Evolutionary conservation across 2,329 filamentous ascomycete species (phyloP), one percentile per base, ranked within the genome.

Genomic region (Thelonectria discophora): DNA sequence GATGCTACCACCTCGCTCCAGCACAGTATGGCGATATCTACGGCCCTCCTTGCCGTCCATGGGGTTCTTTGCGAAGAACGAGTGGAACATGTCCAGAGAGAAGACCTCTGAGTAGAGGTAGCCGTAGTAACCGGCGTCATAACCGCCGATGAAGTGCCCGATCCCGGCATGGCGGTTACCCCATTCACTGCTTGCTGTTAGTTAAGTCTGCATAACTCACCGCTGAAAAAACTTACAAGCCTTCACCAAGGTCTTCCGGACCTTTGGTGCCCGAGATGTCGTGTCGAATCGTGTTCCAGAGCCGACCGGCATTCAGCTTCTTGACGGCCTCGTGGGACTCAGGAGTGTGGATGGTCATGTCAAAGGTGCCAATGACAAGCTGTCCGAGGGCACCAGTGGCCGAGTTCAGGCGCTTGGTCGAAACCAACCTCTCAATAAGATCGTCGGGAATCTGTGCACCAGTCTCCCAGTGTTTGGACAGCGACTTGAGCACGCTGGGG

Each of bases 41-140:
- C 91, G 83, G 1, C 92, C 92, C 74, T 93, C 87, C 66, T 84
- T 85, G 32, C 82, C 83, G 74, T 93, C 86, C 91, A 94, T 93
- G 0, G 92, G 92, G 74, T 94, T 83, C 68, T 86, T 82, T 80
- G 90, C 89, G 80, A 95, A 95, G 48, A 91, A 88, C 0, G 85
- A 85, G 78, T 92, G 88, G 82, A 94, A 96, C 91, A 96, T 94
- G 77, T 96, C 92, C 24, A 90, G 86, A 20, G 88, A 91, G 78
- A 94, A 95, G 17, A 95, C 92, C 75, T 92, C 86, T 1, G 89
- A 92, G 65, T 86, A 90, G 34, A 90, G 79, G 73, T 90, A 90
- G 69, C 88, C 87, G 76, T 95, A 95, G 79, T 94, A 94, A 45
- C 91, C 91, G 30, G 92, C 91, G 75, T 94, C 92, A 72, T 95